Evolutionary conservation across 208 protist genomes (phyloP).

Genomic region (Acanthamoeba castellanii): DNA sequence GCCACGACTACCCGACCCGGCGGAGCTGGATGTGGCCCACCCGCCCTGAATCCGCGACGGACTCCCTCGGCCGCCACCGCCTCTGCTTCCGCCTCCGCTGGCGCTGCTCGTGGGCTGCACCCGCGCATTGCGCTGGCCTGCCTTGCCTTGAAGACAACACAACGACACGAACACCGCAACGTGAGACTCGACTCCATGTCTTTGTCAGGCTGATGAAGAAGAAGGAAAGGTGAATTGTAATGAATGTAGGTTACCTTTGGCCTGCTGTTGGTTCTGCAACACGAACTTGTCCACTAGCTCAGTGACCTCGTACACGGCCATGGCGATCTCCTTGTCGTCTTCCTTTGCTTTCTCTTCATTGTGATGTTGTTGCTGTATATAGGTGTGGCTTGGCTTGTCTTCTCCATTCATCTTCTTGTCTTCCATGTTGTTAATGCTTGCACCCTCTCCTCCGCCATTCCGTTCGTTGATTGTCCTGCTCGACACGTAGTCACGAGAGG

Average conservation of each 20-base stretch:
- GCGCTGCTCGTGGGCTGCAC: background rate
- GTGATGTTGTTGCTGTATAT: background rate
- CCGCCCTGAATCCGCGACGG: background rate
- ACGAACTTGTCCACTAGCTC: conserved; percentile 42
- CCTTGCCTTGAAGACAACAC: background rate
- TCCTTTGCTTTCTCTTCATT: background rate
- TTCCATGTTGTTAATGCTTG: background rate
- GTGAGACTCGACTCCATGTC: no score
- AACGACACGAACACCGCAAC: background rate
- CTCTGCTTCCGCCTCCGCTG: background rate
- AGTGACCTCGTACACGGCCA: background rate
- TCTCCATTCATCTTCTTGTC: background rate
- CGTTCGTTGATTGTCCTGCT: conserved; percentile 40
- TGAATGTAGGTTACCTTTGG: conserved; percentile 12
- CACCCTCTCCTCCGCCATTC: background rate
- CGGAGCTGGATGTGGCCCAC: background rate
- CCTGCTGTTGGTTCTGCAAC: conserved; percentile 1
- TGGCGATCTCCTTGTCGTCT: background rate
- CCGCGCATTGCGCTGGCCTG: background rate
- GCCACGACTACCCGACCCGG: background rate
- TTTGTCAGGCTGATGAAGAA: background rate
- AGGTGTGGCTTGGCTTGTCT: background rate
- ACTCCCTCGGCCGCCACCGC: background rate
- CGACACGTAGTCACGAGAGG: background rate
- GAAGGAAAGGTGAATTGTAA: background rate